phyloP scores from a whole-genome alignment of 129 eudicot species.

The Lactuca sativa region DNA sequence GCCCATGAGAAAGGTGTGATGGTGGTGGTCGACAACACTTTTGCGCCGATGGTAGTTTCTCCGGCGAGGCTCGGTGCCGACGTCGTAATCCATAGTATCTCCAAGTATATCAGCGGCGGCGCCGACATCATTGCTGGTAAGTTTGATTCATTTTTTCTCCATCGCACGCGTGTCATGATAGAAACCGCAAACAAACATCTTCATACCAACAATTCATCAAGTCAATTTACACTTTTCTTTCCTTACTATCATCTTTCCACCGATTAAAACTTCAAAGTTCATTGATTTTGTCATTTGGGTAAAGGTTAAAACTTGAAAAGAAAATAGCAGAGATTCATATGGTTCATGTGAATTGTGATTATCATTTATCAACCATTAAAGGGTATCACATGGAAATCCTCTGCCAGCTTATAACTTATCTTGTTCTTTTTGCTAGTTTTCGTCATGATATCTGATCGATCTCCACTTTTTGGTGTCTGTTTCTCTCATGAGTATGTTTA shows the following conservation, averaged over 20 bases:
- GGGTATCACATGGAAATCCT: conserved; percentile 30
- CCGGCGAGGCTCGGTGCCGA: conserved; percentile 77
- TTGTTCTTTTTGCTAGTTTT: background rate
- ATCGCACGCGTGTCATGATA: conserved; percentile 25
- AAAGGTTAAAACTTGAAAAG: conserved; percentile 6
- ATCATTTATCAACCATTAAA: background rate
- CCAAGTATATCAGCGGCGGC: conserved; percentile 73
- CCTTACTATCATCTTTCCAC: background rate
- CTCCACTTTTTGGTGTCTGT: background rate
- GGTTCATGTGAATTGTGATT: conserved; percentile 32
- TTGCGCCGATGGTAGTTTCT: conserved; percentile 64
- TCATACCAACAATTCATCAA: background rate
- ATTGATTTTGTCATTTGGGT: conserved; percentile 10
- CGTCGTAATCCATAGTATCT: conserved; percentile 61
- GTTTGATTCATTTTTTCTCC: background rate
- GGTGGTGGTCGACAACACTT: conserved; percentile 65
- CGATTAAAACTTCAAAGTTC: background rate
- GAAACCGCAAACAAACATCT: background rate
- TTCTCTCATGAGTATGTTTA: background rate
- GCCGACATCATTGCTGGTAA: conserved; percentile 76
- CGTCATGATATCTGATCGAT: background rate
- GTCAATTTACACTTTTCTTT: background rate
- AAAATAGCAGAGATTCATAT: conserved; percentile 9
- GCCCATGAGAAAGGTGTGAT: conserved; percentile 60
- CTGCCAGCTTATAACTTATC: conserved; percentile 7